Base-by-base conservation (phyloP, 2,329 filamentous ascomycete genomes). In the Calonectria henricotiae region DNA sequence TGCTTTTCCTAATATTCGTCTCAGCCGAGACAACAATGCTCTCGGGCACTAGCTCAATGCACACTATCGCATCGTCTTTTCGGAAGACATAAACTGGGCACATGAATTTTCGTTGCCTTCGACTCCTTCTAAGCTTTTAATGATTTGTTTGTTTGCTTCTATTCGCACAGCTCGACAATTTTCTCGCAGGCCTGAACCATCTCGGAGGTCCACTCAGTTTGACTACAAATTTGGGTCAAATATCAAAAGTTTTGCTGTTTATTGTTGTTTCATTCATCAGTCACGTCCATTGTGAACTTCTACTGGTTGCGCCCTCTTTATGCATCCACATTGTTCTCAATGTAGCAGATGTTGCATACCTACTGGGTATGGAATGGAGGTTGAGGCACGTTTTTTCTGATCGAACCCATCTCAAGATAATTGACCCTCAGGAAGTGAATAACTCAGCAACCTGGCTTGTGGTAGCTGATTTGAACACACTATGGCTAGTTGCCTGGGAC, bases 141-240 rank as follows among this genome's bases (percentile, higher is more conserved):
- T 58, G 13, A 58, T 58, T 39, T 58, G 32, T 39, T 58, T 51
- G 25, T 51, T 51, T 35, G 41, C 20, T 37, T 58, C 20, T 39
- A 25, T n/a, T 4, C 32, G 7, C 15, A 13, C 32, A 25, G 20
- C 35, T 58, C 35, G 15, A 37, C 15, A 9, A 58, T 58, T 39
- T 39, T 15, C 51, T 5, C 1, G 5, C 17, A 12, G 8, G 35
- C 51, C 35, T 12, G 9, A 37, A 58, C 23, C 1, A 58, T 25
- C 25, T 58, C 51, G 51, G 51, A 39, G 13, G 23, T 58, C 15
- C 20, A 15, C 51, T 15, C 32, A 17, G n/a, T 39, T 25, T 39
- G 51, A 58, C 35, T 37, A 39, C 43, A 58, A 39, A 25, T 39
- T 58, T 39, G 32, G 51, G 51, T 23, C 47, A 23, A 9, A 20